phyloP scores from a whole-genome alignment of 805 yeast species.

The Ogataea pignaliae region DNA sequence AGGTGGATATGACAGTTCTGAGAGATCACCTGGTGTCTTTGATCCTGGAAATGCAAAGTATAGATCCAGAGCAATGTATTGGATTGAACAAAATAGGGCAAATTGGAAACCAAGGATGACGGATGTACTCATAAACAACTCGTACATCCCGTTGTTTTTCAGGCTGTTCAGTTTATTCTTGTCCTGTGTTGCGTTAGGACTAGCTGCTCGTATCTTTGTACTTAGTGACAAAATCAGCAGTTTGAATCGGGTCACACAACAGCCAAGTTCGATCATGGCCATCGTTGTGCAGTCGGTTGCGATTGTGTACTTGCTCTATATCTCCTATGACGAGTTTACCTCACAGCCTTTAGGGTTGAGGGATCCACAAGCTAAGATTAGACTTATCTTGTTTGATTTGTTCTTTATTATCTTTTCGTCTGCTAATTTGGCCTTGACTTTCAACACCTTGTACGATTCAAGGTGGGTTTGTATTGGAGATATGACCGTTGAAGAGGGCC shows the following conservation, averaged over 20 bases:
- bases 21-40: background rate
- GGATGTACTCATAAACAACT: constrained; percentile 63
- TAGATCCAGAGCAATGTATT: constrained; percentile 57
- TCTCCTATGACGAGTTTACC: constrained; percentile 85
- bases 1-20: constrained; percentile 14
- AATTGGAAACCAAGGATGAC: constrained; percentile 60
- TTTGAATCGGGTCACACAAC: constrained; percentile 49
- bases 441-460: constrained; percentile 73
- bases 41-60: constrained; percentile 32
- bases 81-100: constrained; percentile 59
- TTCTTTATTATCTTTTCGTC: constrained; percentile 84
- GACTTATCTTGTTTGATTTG: constrained; percentile 75
- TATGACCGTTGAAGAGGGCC: background rate
- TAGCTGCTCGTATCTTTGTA: constrained; percentile 58
- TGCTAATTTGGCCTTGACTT: constrained; percentile 82
- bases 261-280: constrained; percentile 92
- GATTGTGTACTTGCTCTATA: constrained; percentile 68
- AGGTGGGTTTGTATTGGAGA: constrained; percentile 68
- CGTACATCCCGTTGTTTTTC: constrained; percentile 75
- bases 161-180: constrained; percentile 56
- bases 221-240: constrained; percentile 33
- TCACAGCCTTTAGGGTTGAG: constrained; percentile 91
- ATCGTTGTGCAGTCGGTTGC: constrained; percentile 79
- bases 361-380: constrained; percentile 77
- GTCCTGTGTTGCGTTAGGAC: constrained; percentile 63